A percentile compares a stretch with the other conserved stretches of the same genome.
These are phyloP conservation scores for Phytophthora citricola DNA, from an alignment of 352 stramenopile species.

Conservation along the genomic window DNA sequence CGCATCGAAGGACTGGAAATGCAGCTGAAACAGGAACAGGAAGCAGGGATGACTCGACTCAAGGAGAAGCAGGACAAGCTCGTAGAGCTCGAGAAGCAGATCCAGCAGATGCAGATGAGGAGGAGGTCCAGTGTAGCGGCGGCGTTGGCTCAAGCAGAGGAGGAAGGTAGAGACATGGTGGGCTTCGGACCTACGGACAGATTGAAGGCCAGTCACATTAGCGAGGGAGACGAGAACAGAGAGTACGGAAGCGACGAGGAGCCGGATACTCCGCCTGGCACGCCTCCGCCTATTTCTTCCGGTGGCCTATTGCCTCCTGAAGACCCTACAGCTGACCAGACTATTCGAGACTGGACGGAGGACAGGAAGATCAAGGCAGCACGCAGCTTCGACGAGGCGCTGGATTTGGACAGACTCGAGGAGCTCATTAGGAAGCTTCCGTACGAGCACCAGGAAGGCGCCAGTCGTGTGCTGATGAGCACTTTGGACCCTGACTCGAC, in stretches of 20 bases:
- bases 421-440: constrained; percentile 70
- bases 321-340: constrained; percentile 65
- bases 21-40: constrained; percentile 67
- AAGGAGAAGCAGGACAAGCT: constrained; percentile 81
- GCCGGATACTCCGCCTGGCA: constrained; percentile 76
- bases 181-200: constrained; percentile 56
- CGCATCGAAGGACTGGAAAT: constrained; percentile 67
- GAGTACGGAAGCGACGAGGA: constrained; percentile 51
- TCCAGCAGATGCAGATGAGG: constrained; percentile 68
- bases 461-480: constrained; percentile 66
- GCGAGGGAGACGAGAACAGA: constrained; percentile 35
- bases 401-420: constrained; percentile 54
- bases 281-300: constrained; percentile 72
- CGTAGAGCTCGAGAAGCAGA: constrained; percentile 61
- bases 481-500: constrained; percentile 51
- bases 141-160: constrained; percentile 42
- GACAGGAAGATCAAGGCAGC: constrained; percentile 65
- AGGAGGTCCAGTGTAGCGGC: constrained; percentile 59
- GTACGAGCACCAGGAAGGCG: constrained; percentile 71
- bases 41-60: constrained; percentile 65
- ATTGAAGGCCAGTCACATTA: constrained; percentile 38
- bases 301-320: constrained; percentile 54
- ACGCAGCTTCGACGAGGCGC: constrained; percentile 38
- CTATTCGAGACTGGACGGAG: constrained; percentile 71
- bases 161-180: constrained; percentile 41